Evolutionary conservation across 768 basidiomycete genomes (phyloP).

Genomic region (Gelatoporia subvermispora): DNA sequence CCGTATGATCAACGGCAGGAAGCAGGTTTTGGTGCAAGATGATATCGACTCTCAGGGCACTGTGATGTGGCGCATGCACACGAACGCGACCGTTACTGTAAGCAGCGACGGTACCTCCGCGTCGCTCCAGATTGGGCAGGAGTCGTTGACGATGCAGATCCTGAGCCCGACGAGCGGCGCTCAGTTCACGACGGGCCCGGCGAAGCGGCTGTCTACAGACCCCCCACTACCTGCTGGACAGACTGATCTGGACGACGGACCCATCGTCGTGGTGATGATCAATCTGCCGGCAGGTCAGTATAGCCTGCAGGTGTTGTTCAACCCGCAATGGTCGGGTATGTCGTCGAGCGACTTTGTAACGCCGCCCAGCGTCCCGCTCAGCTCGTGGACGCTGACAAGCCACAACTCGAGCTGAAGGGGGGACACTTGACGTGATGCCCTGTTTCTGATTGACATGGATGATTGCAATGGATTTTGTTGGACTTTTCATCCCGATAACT

Average conservation of each 20-base stretch:
- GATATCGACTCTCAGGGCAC: slow-evolving; percentile 62
- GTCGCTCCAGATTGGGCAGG: slow-evolving; percentile 64
- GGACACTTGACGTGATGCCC: neutral
- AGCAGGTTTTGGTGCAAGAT: slow-evolving; percentile 90
- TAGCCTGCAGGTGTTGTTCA: slow-evolving; percentile 82
- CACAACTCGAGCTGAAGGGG: slow-evolving; percentile 54
- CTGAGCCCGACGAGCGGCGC: slow-evolving; percentile 65
- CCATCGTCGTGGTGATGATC: slow-evolving; percentile 78
- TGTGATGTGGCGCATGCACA: slow-evolving; percentile 92
- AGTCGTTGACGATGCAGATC: slow-evolving; percentile 63
- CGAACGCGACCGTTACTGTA: slow-evolving; percentile 80
- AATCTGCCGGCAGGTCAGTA: slow-evolving; percentile 61
- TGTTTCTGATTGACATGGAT: slow-evolving; percentile 1
- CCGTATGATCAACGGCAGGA: slow-evolving; percentile 74
- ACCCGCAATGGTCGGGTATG: slow-evolving; percentile 86
- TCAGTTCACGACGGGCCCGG: slow-evolving; percentile 47
- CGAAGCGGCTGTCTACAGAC: slow-evolving; percentile 56
- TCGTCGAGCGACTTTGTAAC: slow-evolving; percentile 56
- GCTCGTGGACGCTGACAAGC: slow-evolving; percentile 73
- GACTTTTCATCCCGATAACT: slow-evolving; percentile 6
- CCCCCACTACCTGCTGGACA: slow-evolving; percentile 53
- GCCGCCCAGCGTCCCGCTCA: slow-evolving; percentile 66
- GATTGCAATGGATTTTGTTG: slow-evolving; percentile 2
- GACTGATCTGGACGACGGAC: slow-evolving; percentile 70
- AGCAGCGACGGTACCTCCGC: slow-evolving; percentile 56